Percentiles rank a stretch among this genome's conserved stretches.
phyloP scores from a whole-genome alignment of 495 filamentous ascomycete species.

The Podospora comata region DNA sequence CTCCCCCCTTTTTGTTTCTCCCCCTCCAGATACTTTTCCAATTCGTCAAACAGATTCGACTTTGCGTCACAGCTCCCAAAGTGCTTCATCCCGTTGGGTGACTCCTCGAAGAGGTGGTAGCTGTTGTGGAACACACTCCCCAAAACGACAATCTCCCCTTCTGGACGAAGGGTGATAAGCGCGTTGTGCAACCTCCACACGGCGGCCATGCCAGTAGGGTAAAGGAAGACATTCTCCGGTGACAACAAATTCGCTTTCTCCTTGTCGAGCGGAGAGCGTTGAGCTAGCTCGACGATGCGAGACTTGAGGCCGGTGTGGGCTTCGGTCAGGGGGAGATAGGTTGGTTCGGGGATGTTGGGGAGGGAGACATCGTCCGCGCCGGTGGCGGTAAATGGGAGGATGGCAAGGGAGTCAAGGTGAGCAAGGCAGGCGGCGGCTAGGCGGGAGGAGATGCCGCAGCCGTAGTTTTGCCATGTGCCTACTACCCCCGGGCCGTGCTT shows the following conservation, averaged over 20 bases:
- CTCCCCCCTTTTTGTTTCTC: slow-evolving; percentile 29
- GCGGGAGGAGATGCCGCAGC: slow-evolving; percentile 39
- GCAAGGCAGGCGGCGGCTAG: slow-evolving; percentile 38
- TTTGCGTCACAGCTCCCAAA: slow-evolving; percentile 35
- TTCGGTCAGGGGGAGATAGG: slow-evolving; percentile 23
- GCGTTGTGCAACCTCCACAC: slow-evolving; percentile 30
- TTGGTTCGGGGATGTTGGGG: slow-evolving; percentile 17
- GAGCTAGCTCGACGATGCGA: slow-evolving; percentile 36
- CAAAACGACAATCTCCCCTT: slow-evolving; percentile 29
- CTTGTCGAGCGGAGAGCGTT: slow-evolving; percentile 27
- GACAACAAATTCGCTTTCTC: slow-evolving; percentile 13
- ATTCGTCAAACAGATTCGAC: slow-evolving; percentile 34
- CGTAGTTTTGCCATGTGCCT: slow-evolving; percentile 41
- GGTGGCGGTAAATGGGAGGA: slow-evolving; percentile 20
- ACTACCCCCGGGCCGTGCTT: slow-evolving; percentile 27
- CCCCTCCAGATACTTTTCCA: slow-evolving; percentile 38
- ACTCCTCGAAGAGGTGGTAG: slow-evolving; percentile 35
- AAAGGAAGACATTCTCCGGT: slow-evolving; percentile 43
- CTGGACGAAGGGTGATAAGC: slow-evolving; percentile 15
- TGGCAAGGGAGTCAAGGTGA: slow-evolving; percentile 25
- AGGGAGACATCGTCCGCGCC: neutral
- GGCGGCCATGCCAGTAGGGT: slow-evolving; percentile 48
- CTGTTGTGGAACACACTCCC: slow-evolving; percentile 41
- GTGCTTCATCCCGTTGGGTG: slow-evolving; percentile 34
- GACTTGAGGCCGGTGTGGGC: slow-evolving; percentile 33